phyloP scores from a whole-genome alignment of 805 yeast genomes.

The Spathaspora arborariae region DNA sequence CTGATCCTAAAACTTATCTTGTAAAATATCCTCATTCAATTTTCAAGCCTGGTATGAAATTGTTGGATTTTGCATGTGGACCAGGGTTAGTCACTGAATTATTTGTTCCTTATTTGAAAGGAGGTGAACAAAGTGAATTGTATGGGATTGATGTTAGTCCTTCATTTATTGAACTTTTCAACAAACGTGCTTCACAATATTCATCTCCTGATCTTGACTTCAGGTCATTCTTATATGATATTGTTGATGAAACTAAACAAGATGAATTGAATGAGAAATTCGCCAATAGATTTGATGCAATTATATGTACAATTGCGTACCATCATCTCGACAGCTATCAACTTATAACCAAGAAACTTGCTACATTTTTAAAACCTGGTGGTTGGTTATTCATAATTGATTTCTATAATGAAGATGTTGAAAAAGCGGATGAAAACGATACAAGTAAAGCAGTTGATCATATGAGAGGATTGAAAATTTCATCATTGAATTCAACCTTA shows the following conservation, averaged over 20 bases:
- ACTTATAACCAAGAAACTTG: constrained; percentile 25
- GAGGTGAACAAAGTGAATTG: constrained; percentile 15
- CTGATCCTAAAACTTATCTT: constrained; percentile 9
- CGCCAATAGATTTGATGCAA: constrained; percentile 24
- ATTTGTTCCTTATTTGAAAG: constrained; percentile 25
- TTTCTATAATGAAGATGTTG: constrained; percentile 35
- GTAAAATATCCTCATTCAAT: constrained; percentile 10
- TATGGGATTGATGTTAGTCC: constrained; percentile 37
- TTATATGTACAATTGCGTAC: constrained; percentile 34
- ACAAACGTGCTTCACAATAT: constrained; percentile 10
- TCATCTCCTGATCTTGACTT: constrained; percentile 3
- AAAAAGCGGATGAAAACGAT: constrained; percentile 6
- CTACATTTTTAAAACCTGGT: constrained; percentile 27
- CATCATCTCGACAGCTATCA: constrained; percentile 36
- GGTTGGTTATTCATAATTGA: constrained; percentile 37
- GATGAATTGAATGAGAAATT: constrained; percentile 9
- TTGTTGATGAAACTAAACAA: constrained; percentile 16
- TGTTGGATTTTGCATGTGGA: constrained; percentile 44
- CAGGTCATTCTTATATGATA: constrained; percentile 19
- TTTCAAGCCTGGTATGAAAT: constrained; percentile 18
- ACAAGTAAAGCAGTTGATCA: constrained; percentile 19
- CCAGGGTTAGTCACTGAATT: constrained; percentile 33
- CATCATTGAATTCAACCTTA: constrained; percentile 19
- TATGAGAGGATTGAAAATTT: constrained; percentile 31
- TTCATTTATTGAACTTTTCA: constrained; percentile 15